Evolutionary conservation across 805 yeast species (phyloP).

Genomic region (Metschnikowia continentalis): DNA sequence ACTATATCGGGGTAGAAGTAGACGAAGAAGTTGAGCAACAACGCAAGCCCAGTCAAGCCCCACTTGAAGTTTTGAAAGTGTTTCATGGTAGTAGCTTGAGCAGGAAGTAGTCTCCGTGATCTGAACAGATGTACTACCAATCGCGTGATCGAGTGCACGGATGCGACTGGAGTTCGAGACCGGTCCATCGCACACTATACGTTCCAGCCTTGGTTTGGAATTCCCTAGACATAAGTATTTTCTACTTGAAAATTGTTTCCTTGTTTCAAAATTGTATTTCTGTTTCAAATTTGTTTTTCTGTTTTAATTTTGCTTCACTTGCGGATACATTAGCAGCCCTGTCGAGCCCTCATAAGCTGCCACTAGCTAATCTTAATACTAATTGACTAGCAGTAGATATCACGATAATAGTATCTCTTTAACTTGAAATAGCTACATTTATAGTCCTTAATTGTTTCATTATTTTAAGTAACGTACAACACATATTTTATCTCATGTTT

Average conservation of each 20-base stretch:
- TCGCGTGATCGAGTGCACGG: slow-evolving; percentile 1
- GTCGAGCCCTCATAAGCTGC: not conserved
- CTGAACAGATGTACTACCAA: not conserved
- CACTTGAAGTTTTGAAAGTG: slow-evolving; percentile 14
- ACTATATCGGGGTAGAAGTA: slow-evolving; percentile 71
- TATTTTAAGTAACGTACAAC: not conserved
- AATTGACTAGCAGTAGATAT: too few relatives aligned
- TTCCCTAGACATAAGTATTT: not conserved
- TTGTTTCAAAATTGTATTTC: too few relatives aligned
- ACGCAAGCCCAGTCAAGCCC: slow-evolving; percentile 35
- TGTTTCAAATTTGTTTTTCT: too few relatives aligned
- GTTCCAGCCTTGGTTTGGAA: too few relatives aligned
- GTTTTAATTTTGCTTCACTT: too few relatives aligned
- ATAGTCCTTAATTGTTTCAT: not conserved
- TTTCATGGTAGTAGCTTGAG: not conserved
- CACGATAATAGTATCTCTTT: too few relatives aligned
- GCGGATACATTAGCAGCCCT: too few relatives aligned
- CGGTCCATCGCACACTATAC: not conserved
- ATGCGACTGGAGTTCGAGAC: not conserved
- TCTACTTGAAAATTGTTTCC: not conserved
- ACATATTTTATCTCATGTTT: not conserved
- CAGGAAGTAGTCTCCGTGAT: not conserved
- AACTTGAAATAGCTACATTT: not conserved
- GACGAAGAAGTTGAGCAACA: slow-evolving; percentile 56
- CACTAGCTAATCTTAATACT: not conserved